Evolutionary conservation across 2,329 filamentous ascomycete species (phyloP).

Genomic region (Fusarium duplospermum): DNA sequence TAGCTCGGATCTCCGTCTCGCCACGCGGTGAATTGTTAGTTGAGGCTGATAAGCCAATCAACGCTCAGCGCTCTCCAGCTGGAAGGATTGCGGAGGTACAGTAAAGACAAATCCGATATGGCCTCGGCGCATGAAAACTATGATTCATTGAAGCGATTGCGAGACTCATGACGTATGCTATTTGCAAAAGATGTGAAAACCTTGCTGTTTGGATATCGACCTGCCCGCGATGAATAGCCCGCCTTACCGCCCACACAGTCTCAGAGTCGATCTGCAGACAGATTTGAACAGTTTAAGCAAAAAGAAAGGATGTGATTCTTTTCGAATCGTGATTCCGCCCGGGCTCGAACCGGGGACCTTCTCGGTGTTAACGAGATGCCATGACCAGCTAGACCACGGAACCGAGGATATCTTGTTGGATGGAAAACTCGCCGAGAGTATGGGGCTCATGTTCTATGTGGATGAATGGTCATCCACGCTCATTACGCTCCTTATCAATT

Average conservation of each 20-base stretch:
- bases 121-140: neutral
- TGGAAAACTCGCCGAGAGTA: neutral
- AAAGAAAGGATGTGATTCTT: neutral
- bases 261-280: neutral
- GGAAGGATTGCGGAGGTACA: neutral
- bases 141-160: neutral
- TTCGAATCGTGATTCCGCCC: slow-evolving; percentile 29
- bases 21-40: neutral
- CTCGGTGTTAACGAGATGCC: slow-evolving; percentile 41
- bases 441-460: neutral
- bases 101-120: neutral
- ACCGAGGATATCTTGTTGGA: slow-evolving; percentile 1
- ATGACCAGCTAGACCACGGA: slow-evolving; percentile 42
- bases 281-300: neutral
- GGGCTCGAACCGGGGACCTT: slow-evolving; percentile 40
- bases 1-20: neutral
- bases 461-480: neutral
- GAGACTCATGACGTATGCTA: neutral
- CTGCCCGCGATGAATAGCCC: neutral
- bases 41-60: neutral
- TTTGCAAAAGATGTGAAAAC: neutral
- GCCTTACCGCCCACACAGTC: too few relatives aligned
- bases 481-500: neutral
- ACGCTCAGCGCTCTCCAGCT: neutral
- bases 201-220: neutral